Evolutionary conservation across 805 yeast species (phyloP), one percentile per base, ranked within the genome.

Genomic region (Metschnikowia drakensbergensis): DNA sequence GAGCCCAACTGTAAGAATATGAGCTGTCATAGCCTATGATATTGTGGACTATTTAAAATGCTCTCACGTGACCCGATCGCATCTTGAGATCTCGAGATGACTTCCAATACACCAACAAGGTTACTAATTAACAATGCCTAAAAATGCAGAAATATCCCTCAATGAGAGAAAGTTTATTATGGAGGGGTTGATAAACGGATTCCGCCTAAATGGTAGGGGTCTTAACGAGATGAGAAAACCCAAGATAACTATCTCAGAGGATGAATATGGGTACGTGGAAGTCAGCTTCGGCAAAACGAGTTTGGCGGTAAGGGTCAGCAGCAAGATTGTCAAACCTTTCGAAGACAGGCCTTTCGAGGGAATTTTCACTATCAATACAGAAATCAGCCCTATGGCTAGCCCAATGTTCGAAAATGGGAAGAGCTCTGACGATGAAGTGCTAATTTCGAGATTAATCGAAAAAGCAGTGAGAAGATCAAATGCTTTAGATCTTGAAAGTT

Each of bases 291-390:
- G 98, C 0, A 72, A 79, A 34, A 91, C 98, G 7, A 60, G 61
- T 57, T 78, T 88, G 8, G 76, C 84, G 1, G 89, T 81, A 3
- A 75, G 88, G 48, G 83, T 92, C 4, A 81, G 90, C 13, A 86
- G 95, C 8, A 84, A 81, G 45, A 82, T 94, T 10, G 76, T 80
- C 3, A 79, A 80, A 50, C 99, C 99, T 0, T 84, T 77, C 54
- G 96, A 89, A 43, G 96, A 91, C 56, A 76, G 96, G 47, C 97
- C 97, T 0, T 92, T 88, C 63, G 99, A 94, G 66, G 99, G 99
- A 1, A 60, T 86, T 3, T 90, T 94, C 63, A 74, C 79, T 25
- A 90, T 94, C 10, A 80, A 86, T 43, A 86, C 96, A 2, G 98
- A 94, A 60, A 81, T 88, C 37, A 80, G 90, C 22, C 88, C 97